These are phyloP conservation scores for Candida sanyaensis DNA, from an alignment of 1,139 yeast species.

Conservation along the genomic window DNA sequence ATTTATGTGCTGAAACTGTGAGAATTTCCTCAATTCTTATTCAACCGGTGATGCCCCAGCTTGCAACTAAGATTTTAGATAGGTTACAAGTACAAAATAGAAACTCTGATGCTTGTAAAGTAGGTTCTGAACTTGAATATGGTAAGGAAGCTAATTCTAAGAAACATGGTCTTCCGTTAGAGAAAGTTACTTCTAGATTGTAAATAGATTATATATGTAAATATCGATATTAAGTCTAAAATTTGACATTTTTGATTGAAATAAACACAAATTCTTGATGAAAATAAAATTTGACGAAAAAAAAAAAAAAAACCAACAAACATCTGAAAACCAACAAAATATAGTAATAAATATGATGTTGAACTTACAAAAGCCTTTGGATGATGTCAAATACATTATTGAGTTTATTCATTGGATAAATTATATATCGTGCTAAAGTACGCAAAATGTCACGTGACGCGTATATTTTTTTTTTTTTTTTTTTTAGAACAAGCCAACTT, in stretches of 20 bases:
- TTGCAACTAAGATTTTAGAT: conserved; percentile 60
- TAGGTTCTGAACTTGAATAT: conserved; percentile 54
- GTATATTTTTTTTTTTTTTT: too few species aligned
- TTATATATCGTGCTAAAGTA: too few species aligned
- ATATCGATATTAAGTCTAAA: background rate
- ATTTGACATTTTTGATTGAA: background rate
- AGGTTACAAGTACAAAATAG: conserved; percentile 61
- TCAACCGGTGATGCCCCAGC: conserved; percentile 71
- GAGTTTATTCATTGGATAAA: too few species aligned
- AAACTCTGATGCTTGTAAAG: conserved; percentile 29
- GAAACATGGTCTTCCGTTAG: conserved; percentile 26
- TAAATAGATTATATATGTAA: conserved; percentile 5
- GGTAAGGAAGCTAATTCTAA: conserved; percentile 37
- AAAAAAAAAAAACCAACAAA: too few species aligned
- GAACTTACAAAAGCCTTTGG: too few species aligned
- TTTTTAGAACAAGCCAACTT: too few species aligned
- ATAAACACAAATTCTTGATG: too few species aligned
- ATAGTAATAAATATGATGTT: too few species aligned
- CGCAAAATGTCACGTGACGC: too few species aligned
- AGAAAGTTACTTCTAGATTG: conserved; percentile 24
- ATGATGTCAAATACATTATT: too few species aligned
- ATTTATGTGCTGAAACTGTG: conserved; percentile 67
- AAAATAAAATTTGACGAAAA: too few species aligned
- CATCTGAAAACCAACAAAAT: too few species aligned
- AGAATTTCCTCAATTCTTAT: conserved; percentile 68